Evolutionary conservation across 208 protist species (phyloP), one percentile per base, ranked within the genome.

Genomic region (Crithidia expoeki): DNA sequence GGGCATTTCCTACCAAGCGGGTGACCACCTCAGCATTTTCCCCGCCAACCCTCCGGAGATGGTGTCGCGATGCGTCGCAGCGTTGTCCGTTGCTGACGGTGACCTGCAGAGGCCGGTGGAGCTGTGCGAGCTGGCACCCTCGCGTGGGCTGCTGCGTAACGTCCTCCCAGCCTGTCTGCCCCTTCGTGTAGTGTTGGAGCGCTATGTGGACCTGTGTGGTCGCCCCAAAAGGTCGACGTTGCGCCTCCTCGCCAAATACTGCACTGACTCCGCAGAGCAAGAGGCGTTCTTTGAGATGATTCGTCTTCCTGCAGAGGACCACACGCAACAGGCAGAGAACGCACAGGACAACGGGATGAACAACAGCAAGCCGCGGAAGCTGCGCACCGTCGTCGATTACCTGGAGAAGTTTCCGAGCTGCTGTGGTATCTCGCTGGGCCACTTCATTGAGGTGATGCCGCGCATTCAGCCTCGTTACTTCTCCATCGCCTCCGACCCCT

Each of bases 391-490:
- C n/a, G 53, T 92, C n/a, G 89, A 93, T 66, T 94, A 87, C 63
- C 33, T 96, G 46, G 79, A 84, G 68, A 59, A 44, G 27, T 96
- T 94, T 69, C 83, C 80, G 9, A 93, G 83, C 64, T 94, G 86
- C 51, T 80, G 76, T 46, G 51, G 81, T 33, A 77, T 92, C 19
- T 74, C 80, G 33, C 38, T 94, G 19, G 91, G 79, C 4, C 81
- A 86, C 47, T 85, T 97, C 50, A 50, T 97, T 14, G 93, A 98
- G 74, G 36, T 96, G 16, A 80, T 99, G 71, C 94, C 96, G 23
- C 84, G 91, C 9, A 72, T 98, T 21, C 93, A 97, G 74, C 89
- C 89, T n/a, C 87, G 98, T 19, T 99, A 95, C 74, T 99, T 98
- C 80, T 98, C 97, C 4, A 98, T 99, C 77, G 95, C 96, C 4